Evolutionary conservation across 305 asterid species (phyloP).

Genomic region (Solanum chacoense): DNA sequence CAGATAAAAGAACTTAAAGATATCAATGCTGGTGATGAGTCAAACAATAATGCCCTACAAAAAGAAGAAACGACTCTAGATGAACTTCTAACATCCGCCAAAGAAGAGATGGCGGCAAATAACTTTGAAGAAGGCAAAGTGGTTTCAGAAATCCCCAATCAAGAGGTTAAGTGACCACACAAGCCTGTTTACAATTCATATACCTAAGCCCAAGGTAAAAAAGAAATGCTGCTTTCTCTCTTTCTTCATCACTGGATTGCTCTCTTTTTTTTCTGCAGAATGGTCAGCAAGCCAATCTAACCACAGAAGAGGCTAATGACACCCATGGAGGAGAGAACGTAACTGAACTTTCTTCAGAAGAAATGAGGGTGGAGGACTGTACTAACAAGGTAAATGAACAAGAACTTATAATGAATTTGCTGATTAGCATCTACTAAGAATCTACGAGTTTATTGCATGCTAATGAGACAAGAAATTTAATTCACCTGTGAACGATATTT

Average conservation of each 20-base stretch:
- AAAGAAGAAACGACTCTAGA: conserved; percentile 16
- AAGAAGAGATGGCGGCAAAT: not conserved
- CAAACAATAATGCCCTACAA: conserved; percentile 5
- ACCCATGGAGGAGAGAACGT: not conserved
- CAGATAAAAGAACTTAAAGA: conserved; percentile 10
- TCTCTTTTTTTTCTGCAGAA: not conserved
- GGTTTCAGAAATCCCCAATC: conserved; percentile 5
- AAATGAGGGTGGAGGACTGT: not conserved
- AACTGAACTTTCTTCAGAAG: not conserved
- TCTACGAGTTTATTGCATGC: not conserved
- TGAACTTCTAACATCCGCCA: conserved; percentile 4
- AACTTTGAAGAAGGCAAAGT: not conserved
- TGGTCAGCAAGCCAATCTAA: not conserved
- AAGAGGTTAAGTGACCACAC: not conserved
- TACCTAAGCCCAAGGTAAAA: not conserved
- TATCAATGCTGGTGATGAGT: conserved; percentile 2
- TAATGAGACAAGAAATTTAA: not conserved
- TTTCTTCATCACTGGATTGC: not conserved
- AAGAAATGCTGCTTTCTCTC: not conserved
- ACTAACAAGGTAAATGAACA: not conserved
- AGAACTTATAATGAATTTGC: not conserved
- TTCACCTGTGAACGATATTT: not conserved
- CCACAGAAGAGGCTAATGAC: not conserved
- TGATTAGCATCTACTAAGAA: not conserved
- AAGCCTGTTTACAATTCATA: not conserved